Percentiles rank a stretch among this genome's conserved stretches.
These are phyloP conservation scores for Phallus indusiatus DNA, from an alignment of 768 basidiomycete species.

Conservation along the genomic window DNA sequence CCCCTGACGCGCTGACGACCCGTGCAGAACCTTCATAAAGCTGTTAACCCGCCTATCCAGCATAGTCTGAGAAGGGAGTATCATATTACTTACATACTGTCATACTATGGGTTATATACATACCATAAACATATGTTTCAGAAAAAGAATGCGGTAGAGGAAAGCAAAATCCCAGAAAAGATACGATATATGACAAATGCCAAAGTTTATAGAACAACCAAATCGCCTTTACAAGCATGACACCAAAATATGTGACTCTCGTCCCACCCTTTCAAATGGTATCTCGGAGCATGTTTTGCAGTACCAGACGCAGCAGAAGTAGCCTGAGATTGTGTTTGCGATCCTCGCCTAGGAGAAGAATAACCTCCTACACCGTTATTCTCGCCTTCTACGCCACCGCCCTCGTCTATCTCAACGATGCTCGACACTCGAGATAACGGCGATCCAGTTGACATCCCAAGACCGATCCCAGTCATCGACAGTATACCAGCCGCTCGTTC, in stretches of 20 bases:
- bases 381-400: constrained; percentile 19
- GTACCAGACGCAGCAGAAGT: constrained; percentile 12
- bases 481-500: constrained; percentile 40
- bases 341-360: constrained; percentile 24
- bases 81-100: too few relatives aligned
- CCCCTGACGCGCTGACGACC: too few relatives aligned
- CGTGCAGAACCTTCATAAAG: too few relatives aligned
- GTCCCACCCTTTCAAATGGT: constrained; percentile 31
- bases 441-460: constrained; percentile 10
- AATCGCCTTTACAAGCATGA: constrained; percentile 69
- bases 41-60: too few relatives aligned
- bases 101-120: too few relatives aligned
- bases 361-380: constrained; percentile 17
- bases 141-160: too few relatives aligned
- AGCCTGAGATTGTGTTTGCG: constrained; percentile 18
- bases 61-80: too few relatives aligned
- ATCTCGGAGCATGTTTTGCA: background rate
- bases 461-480: constrained; percentile 6
- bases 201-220: constrained; percentile 52
- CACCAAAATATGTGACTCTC: constrained; percentile 90
- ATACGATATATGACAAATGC: too few relatives aligned
- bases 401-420: constrained; percentile 47
- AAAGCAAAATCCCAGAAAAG: too few relatives aligned
- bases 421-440: constrained; percentile 21
- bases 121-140: too few relatives aligned